Conservation (phyloP, 805 yeast genomes). For the Yarrowia deformans region DNA sequence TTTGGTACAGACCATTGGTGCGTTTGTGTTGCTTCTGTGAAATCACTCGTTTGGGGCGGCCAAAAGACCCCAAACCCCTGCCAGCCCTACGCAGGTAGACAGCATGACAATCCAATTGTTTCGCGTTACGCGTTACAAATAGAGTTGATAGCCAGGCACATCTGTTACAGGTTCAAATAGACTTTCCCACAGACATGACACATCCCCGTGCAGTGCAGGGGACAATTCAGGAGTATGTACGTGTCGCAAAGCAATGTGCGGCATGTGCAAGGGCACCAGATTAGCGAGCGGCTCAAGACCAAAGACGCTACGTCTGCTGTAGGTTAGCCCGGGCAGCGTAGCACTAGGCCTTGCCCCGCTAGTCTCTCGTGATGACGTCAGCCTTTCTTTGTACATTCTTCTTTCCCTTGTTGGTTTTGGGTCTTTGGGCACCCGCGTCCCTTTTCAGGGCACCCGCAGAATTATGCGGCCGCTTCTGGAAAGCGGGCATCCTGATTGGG, state of each 20-base stretch:
- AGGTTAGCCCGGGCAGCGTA: too few species aligned
- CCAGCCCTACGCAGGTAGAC: conserved; percentile 11
- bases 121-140: conserved; percentile 23
- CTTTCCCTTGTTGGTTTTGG: conserved; percentile 13
- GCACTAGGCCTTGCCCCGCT: too few species aligned
- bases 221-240: background rate
- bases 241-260: background rate
- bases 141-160: conserved; percentile 37
- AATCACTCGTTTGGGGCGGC: background rate
- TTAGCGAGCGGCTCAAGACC: too few species aligned
- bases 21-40: background rate
- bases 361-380: background rate
- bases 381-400: conserved; percentile 6
- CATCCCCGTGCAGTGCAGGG: too few species aligned
- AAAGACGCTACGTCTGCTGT: too few species aligned
- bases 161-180: conserved; percentile 9
- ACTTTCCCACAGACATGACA: background rate
- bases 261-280: background rate
- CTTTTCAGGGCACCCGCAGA: conserved; percentile 33
- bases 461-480: conserved; percentile 21
- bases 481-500: conserved; percentile 1
- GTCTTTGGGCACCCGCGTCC: conserved; percentile 3
- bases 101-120: conserved; percentile 26
- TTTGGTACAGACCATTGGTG: background rate
- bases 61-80: background rate